Evolutionary conservation across 768 basidiomycete genomes (phyloP), one percentile per base, ranked within the genome.

Genomic region (Termitomyces sp.): DNA sequence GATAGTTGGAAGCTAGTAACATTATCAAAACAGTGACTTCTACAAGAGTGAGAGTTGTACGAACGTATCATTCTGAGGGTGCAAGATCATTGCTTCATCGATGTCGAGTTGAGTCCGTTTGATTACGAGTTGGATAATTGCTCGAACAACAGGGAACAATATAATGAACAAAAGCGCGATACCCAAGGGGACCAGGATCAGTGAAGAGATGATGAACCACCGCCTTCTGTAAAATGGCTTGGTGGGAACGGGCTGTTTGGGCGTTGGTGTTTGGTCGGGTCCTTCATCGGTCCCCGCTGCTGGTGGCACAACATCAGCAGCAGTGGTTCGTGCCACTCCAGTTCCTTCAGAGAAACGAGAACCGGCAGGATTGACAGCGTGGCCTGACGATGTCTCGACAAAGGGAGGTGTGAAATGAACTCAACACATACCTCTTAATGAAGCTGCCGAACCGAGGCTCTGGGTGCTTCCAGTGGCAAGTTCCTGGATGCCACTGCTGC

Each of bases 111-210:
- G 75, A 35, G 80, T 71, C 38, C 75, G 74, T 56, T 87, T 82
- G 16, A 89, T 78, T 41, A 89, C 80, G 43, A 83, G 76, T 61
- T 87, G 86, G 20, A 81, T 77, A 61, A 88, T 85, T 46, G 86
- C 86, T 51, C 71, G 78, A 56, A 89, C 74, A 55, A 89, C 84
- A 6, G 87, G 87, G 67, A 82, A 89, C 24, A 90, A 68, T 11
- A 88, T 48, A 59, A 89, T 80, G 69, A 89, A 90, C 20, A 89
- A 68, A 38, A 88, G 66, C 16, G 77, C 84, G 54, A 90, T 86
- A 36, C 73, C 81, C 16, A 88, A 64, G 5, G 79, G 76, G 18
- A 77, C 69, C 3, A 75, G 64, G 30, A 87, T 74, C 59, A 83
- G 65, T 53, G 76, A 74, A 30, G 79, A 76, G 59, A 87, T 78